phyloP scores from a whole-genome alignment of 495 filamentous ascomycete genomes.

The Tuber brumale region DNA sequence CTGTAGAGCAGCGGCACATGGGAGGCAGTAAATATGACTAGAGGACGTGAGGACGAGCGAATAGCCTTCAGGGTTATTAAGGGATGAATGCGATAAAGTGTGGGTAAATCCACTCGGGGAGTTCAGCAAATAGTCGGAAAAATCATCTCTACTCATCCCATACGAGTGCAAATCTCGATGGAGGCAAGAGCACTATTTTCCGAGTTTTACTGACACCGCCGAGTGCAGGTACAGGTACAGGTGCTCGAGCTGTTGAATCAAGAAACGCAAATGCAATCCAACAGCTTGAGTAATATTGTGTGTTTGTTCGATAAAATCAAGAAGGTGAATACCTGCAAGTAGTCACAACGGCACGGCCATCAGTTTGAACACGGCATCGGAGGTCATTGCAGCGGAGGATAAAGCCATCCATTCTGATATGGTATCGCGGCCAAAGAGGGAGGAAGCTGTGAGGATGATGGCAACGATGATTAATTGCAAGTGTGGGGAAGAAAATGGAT shows the following conservation, averaged over 20 bases:
- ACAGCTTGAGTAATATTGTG: conserved; percentile 18
- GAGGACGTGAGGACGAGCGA: conserved; percentile 18
- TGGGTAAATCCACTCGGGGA: not conserved
- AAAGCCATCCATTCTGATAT: conserved; percentile 33
- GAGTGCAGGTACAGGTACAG: not conserved
- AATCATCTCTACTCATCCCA: not conserved
- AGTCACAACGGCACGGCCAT: conserved; percentile 75
- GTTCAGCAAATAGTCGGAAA: not conserved
- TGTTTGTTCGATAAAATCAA: not conserved
- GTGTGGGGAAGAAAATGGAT: not conserved
- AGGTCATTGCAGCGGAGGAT: conserved; percentile 72
- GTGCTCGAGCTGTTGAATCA: not conserved
- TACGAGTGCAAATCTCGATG: not conserved
- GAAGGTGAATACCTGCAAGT: conserved; percentile 64
- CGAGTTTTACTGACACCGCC: not conserved
- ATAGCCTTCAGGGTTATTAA: not conserved
- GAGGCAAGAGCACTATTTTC: not conserved
- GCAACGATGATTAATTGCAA: too few species aligned
- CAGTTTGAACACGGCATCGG: conserved; percentile 67
- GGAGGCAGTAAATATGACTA: conserved; percentile 81
- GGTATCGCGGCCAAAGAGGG: not conserved
- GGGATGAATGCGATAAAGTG: not conserved
- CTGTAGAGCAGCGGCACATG: conserved; percentile 64
- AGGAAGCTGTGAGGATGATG: not conserved
- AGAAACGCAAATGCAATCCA: not conserved